Base-by-base conservation (phyloP, 192 early-diverging fungal genomes). In the Backusella parvicylindrica region DNA sequence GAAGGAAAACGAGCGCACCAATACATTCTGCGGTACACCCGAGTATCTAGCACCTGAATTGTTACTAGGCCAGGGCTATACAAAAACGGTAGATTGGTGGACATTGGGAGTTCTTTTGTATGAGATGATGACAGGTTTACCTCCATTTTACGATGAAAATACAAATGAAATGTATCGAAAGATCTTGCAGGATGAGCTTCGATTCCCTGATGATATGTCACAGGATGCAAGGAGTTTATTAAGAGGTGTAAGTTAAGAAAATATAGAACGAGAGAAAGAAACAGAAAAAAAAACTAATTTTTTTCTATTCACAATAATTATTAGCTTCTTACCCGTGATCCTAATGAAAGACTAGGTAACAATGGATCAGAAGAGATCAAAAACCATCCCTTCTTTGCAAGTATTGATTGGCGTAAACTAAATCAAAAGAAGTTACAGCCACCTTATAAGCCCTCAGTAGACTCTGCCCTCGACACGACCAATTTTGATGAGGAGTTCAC, bases 401-500 rank as follows among this genome's bases (percentile, higher is more conserved):
- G 91, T 28, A 94, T 97, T 38, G 92, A 97, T 84, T 98, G 96
- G 96, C 83, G 89, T 37, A 89, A 88, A 63, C 85, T 98, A n/a
- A 90, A 94, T 71, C 90, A 90, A 43, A 95, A 96, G 81, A 95
- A 97, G 83, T 89, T 96, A 75, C 89, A 93, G 67, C 96, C 97
- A 43, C 94, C 94, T 15, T 97, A 96, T 87, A 95, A 96, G 81
- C 96, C 96, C 23, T 91, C 91, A 64, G 96, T 97, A 3, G 90
- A 86, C 18, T 94, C 92, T 36, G 94, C 95, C 4, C 89, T 89
- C 56, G 97, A 99, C 79, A 98, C 96, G 13, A 95, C 95, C 80
- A 99, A 99, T 83, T 99, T 99, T 91, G 97, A 99, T 78, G 93
- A 95, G 72, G 96, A 97, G 83, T 99, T 99, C 75, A 99, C 97